Base-by-base conservation (phyloP, 2,329 filamentous ascomycete species). In the Penicillium thymicola region DNA sequence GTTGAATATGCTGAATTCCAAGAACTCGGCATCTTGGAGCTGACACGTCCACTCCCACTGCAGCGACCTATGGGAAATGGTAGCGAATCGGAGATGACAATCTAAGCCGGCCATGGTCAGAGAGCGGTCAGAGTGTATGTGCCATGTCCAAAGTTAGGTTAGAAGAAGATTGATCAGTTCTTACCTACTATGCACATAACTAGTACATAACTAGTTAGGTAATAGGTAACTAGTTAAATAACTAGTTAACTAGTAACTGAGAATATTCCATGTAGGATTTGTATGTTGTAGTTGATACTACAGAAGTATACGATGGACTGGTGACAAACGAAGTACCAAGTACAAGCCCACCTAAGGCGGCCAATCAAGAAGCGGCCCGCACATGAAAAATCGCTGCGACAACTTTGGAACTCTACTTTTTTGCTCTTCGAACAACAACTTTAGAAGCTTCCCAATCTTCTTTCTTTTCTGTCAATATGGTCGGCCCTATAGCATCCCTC, bases 401-500 rank as follows among this genome's bases (percentile, higher is more conserved):
- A 51, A 42, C 52, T 50, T 49, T 25, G 44, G 28, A 32, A 32
- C 30, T 32, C 14, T 16, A n/a, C 43, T 37, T 23, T 23, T 23
- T 21, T 23, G 13, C 25, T 50, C 21, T 28, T 28, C 28, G 11
- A 6, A 8, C 25, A 2, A 18, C 40, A 58, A 44, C 47, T 45
- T 27, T 18, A 3, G 10, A 42, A 34, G 30, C 41, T n/a, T 43
- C 18, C 28, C 45, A 16, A 49, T 54, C 11, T 45, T 58, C 30
- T 23, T 16, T 38, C 38, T 34, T n/a, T 10, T 23, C 5, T n/a
- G 16, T 34, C 53, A 64, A 54, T 42, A 77, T 77, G 75, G 66
- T 71, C 45, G 67, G 65, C 7, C 73, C 71, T n/a, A 65, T 66
- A 38, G 69, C 69, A 6, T 67, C 69, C 9, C 65, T 76, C 44